phyloP scores from a whole-genome alignment of 2,329 filamentous ascomycete species.

The Beauveria brongniartii region DNA sequence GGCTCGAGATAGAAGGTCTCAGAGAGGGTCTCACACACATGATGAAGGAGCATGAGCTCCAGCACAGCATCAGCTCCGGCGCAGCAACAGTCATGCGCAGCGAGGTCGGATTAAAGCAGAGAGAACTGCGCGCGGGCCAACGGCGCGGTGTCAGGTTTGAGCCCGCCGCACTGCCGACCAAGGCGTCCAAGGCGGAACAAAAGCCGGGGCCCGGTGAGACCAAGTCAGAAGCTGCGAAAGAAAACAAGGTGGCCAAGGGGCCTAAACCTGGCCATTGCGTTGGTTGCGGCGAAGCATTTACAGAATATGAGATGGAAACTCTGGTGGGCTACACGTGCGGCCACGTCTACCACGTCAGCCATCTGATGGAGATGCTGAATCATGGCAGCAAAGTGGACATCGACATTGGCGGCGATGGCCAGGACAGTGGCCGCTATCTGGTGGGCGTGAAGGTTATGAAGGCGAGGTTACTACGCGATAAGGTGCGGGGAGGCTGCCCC shows the following conservation, averaged over 20 bases:
- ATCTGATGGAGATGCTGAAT: conserved; percentile 51
- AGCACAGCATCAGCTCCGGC: conserved; percentile 83
- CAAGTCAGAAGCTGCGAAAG: conserved; percentile 14
- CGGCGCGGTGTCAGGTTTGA: conserved; percentile 86
- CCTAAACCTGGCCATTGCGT: conserved; percentile 50
- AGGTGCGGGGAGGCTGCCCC: conserved; percentile 57
- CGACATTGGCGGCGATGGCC: conserved; percentile 35
- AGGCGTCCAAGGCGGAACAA: conserved; percentile 31
- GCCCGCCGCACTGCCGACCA: conserved; percentile 34
- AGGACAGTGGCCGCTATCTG: conserved; percentile 46
- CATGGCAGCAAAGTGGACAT: conserved; percentile 38
- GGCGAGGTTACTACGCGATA: conserved; percentile 67
- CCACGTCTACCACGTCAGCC: conserved; percentile 71
- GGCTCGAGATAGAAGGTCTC: conserved; percentile 84
- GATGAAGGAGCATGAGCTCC: conserved; percentile 92
- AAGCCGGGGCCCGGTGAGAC: conserved; percentile 16
- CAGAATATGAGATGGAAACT: conserved; percentile 58
- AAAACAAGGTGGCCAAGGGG: conserved; percentile 17
- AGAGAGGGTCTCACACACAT: conserved; percentile 82
- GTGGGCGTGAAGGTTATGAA: conserved; percentile 84
- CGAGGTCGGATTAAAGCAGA: conserved; percentile 81
- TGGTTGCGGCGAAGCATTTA: conserved; percentile 47
- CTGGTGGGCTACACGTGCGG: conserved; percentile 75
- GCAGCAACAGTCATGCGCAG: conserved; percentile 80
- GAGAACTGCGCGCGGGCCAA: conserved; percentile 68